Evolutionary conservation across 768 basidiomycete genomes (phyloP), one percentile per base, ranked within the genome.

Genomic region (Hericium rajendrae): DNA sequence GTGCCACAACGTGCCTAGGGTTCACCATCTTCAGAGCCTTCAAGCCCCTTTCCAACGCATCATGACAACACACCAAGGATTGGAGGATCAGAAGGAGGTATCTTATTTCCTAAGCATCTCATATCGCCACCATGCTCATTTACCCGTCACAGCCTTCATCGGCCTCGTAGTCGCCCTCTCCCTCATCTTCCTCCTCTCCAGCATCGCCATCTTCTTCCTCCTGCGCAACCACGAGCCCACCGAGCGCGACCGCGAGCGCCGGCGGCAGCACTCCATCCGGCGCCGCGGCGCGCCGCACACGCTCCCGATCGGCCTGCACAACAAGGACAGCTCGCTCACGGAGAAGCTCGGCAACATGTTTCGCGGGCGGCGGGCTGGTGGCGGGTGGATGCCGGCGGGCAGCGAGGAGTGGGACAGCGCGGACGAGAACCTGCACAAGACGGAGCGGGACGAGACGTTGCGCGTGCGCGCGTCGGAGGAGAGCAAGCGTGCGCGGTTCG

Each of bases 101-200:
- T 41, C 57, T 20, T 6, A 18, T 46, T 18, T 18, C 6, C 6
- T 2, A 32, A 32, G 0, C 8, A 9, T 10, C 32, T 8, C 32
- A 8, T 32, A 32, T 32, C 32, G 32, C 32, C 8, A 32, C 6
- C 32, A 1, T 10, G 32, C 6, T 32, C 8, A 32, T 10, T 1
- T 6, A 32, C 4, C 32, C 32, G 32, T 32, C 32, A 32, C 18
- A 63, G 62, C 55, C 9, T 88, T 88, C 71, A 77, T 87, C 61
- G 81, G 70, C 3, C 69, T 88, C 40, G 73, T 88, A 41, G 78
- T 85, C 39, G 67, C 72, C 48, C 75, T 88, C 43, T 71, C 73
- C 56, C 60, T 78, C 57, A 70, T 88, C 55, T 78, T 86, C 66
- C 60, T 84, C 57, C 64, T 73, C 32, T 76, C 78, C 51, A 81